Base-by-base conservation (phyloP, 2,329 filamentous ascomycete genomes). In the Xylogone sp. region DNA sequence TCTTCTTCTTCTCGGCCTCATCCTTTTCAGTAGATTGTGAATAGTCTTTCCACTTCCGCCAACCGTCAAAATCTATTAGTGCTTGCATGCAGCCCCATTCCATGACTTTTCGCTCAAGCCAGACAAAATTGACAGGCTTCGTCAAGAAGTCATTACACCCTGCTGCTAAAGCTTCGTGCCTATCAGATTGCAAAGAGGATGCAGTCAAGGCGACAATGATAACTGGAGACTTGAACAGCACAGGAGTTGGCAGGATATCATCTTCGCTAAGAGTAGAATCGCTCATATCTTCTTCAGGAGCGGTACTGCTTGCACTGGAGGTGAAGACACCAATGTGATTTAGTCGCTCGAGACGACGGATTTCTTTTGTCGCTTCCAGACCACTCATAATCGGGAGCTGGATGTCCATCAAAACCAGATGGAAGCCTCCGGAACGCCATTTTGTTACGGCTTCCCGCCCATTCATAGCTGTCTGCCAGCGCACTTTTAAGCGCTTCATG, bases 41-140 rank as follows among this genome's bases (percentile, higher is more conserved):
- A 65, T 89, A 93, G 63, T 94, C 89, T 69, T 96, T 96, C 94
- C 94, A 99, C 69, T 90, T 90, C 50, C 92, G 83, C 94, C 94
- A 99, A 55, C 94, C 94, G 68, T 97, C 93, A 67, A 94, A 97
- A 73, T 99, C 94, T 64, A 99, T 97, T 21, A 99, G 79, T 9
- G 94, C 94, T 74, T 97, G 94, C 94, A 99, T 99, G 75, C 94
- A 97, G 51, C 94, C 94, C 94, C 94, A 99, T 76, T 99, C 94
- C 73, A 95, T 97, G 61, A 97, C 92, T 70, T 99, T 99, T 52
- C 93, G 84, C 69, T 97, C 90, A 21, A 99, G 82, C 92, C 93
- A 99, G 53, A 95, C 88, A 66, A 97, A 97, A 68, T 96, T 96
- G 60, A 99, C 93, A 19, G 94, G 94, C 90, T 97, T 97, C 55